These are phyloP conservation scores for Cladobotryum mycophilum DNA, from an alignment of 2,329 filamentous ascomycete species.

Conservation along the genomic window DNA sequence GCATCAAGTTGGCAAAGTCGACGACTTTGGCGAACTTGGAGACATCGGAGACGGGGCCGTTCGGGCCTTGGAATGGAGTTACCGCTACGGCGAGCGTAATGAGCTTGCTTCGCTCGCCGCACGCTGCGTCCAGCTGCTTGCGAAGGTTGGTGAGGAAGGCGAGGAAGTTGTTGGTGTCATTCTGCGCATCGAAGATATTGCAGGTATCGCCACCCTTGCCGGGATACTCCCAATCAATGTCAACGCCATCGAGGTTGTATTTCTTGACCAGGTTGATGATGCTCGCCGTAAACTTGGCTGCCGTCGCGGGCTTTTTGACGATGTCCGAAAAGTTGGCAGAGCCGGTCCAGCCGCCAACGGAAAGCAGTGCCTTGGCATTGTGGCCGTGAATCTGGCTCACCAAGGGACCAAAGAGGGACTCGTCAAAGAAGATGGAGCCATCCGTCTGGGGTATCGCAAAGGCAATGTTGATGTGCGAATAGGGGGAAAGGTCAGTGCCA, in stretches of 20 bases:
- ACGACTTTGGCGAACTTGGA: constrained; percentile 1
- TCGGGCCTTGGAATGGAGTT: constrained; percentile 8
- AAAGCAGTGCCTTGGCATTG: constrained; percentile 9
- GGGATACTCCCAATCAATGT: constrained; percentile 9
- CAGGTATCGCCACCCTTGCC: constrained; percentile 6
- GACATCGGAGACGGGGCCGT: constrained; percentile 4
- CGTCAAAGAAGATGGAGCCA: constrained; percentile 5
- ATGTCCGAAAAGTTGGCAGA: constrained; percentile 3
- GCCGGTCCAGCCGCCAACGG: constrained; percentile 10
- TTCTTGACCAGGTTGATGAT: constrained; percentile 2
- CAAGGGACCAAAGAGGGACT: neutral
- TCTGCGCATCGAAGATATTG: constrained; percentile 3
- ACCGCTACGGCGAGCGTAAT: constrained; percentile 7
- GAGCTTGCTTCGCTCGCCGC: neutral
- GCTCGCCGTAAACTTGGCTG: neutral
- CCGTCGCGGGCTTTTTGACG: neutral
- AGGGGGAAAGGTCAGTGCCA: constrained; percentile 6
- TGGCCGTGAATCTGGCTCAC: constrained; percentile 3
- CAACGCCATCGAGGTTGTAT: constrained; percentile 1
- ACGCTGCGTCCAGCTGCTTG: too few species aligned
- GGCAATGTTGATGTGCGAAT: constrained; percentile 12
- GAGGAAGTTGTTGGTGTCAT: neutral
- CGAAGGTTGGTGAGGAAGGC: too few species aligned
- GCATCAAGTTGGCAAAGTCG: constrained; percentile 8
- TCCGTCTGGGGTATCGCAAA: constrained; percentile 10